Evolutionary conservation across 2,329 filamentous ascomycete species (phyloP), one percentile per base, ranked within the genome.

Genomic region (Diaporthe citriasiana): DNA sequence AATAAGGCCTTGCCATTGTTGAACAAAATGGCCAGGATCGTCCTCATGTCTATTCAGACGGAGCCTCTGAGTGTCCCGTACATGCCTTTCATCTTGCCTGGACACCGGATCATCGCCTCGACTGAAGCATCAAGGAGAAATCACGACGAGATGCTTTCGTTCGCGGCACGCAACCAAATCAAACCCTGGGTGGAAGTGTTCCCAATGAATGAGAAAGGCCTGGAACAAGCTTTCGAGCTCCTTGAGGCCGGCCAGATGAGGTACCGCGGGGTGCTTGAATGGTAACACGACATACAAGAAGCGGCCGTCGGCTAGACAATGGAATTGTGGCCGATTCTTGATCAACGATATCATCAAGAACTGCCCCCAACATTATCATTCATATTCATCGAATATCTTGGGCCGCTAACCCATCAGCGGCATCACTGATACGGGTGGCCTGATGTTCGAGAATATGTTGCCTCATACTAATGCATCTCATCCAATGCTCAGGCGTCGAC

Each of bases 231-330:
- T 8, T 77, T 76, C 15, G 33, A 40, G 5, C 70, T 60, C 10
- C 74, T 77, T 30, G 73, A 77, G 68, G 59, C 30, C 25, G 76
- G 76, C 27, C 65, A 69, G 38, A 77, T 77, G 73, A 69, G 75
- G 19, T 76, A 74, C 27, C 65, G 76, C 13, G 75, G 74, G 33
- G 76, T 77, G n/a, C 56, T 77, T 22, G 72, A 73, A 33, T 65
- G 73, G 65, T 70, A 27, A 38, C 19, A 30, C 33, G 13, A 59
- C 35, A 63, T n/a, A 25, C 7, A 15, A 9, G 17, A 53, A 1
- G 4, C 17, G 56, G 15, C 10, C 13, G 8, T n/a, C 19, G 12
- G 17, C 17, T 0, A n/a, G 53, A 35, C 17, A 1, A 57, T 27
- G 27, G 15, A 47, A 19, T 7, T 57, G 17, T 59, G 27, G 17